Base-by-base conservation (phyloP, 306 rosid species). In the Parietaria judaica region DNA sequence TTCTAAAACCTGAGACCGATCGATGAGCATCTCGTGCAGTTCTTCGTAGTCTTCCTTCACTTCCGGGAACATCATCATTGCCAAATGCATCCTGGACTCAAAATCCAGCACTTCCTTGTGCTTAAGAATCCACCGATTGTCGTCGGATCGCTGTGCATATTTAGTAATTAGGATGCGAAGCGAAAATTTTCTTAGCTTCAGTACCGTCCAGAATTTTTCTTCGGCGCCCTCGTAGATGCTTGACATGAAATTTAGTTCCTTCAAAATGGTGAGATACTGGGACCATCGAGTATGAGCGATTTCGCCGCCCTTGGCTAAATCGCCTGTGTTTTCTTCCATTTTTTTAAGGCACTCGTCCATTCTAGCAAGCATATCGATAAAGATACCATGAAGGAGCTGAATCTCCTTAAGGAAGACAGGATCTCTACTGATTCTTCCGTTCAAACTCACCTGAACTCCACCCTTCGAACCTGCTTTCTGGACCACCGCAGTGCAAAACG, bases 1-100 rank as follows among this genome's bases (percentile, higher is more conserved):
- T 14, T 70, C 79, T 78, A 90, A 69, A 39, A 90, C 54, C 0
- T 79, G 83, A 65, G 94, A 82, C 79, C 97, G 80, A 67, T 81
- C 90, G 61, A 90, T 86, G 66, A 86, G 82, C 86, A 86, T 84
- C 73, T 90, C 90, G 66, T 84, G 98, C 78, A 86, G 57, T 61
- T 71, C 84, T 62, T 74, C 86, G 14, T 77, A 82, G 54, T 77
- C 90, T 63, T 90, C 84, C 41, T 65, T 73, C n/a, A 68, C 72
- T 41, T 66, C 76, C 6, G 94, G 88, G 77, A 90, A 90, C 77
- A 82, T 62, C 81, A 79, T 71, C 86, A 84, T 73, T 0, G 75
- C 84, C 71, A 90, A 74, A 79, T 84, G 95, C 78, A 94, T 84
- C 79, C 95, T 81, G 11, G 86, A 66, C 50, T 77, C 85, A 50